Base-by-base conservation (phyloP, 2,329 filamentous ascomycete genomes). In the Leptographium radiaticola region DNA sequence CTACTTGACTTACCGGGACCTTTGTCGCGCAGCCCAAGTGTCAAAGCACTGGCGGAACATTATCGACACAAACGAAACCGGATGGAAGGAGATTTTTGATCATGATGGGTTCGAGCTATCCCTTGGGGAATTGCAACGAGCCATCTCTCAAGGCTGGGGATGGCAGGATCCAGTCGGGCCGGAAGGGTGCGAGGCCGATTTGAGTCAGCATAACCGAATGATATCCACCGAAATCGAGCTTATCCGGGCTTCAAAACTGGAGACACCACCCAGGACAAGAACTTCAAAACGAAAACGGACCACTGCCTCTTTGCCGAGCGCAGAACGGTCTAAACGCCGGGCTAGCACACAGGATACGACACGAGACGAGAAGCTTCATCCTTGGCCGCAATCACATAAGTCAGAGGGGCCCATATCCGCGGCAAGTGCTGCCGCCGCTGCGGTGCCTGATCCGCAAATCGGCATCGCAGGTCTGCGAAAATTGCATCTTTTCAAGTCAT, bases 51-150 rank as follows among this genome's bases (percentile, higher is more conserved):
- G 93, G 93, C 83, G 93, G 45, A 83, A 86, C 59, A 83, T 95
- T 42, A 83, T 95, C 52, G 91, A 97, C 63, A 86, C 86, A 9
- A 91, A 97, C 64, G 93, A 98, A 69, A 90, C 86, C 49, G 89
- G 90, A 15, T 98, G 93, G 93, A 97, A 94, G 69, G 86, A 90
- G 59, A 74, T 96, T 1, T 83, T 98, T 44, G 89, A 95, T 57
- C 76, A 75, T 1, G 89, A 96, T 65, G 89, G 89, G 0, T 96
- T 87, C 66, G 72, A 73, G 33, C 73, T 98, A 2, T 84, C 89
- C 0, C 75, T 83, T 1, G 88, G 87, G 18, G 93, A 98, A 67
- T 75, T 98, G 30, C 83, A 88, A 59, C 84, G 84, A 61, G 90
- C 93, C 34, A 89, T 97, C 53, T 74, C 75, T 44, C 88, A 97